Evolutionary conservation across 768 basidiomycete species (phyloP), one percentile per base, ranked within the genome.

Genomic region (Suillus subluteus): DNA sequence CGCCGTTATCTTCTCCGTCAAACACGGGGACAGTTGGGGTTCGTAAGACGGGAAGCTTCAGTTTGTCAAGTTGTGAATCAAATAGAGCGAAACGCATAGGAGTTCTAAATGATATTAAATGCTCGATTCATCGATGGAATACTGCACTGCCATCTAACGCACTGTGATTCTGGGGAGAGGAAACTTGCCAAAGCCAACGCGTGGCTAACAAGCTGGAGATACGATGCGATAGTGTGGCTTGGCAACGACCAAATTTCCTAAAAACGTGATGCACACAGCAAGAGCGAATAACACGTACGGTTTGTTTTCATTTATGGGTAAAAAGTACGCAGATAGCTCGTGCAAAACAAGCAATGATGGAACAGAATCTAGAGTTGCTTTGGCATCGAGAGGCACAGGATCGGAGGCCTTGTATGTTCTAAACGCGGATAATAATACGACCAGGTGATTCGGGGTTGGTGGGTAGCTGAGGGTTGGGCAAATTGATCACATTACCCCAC

Each of bases 241-340:
- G 72, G 63, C 12, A 61, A 62, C 30, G 18, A 43, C 21, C 40
- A 23, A 21, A 11, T 65, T 65, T 68, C 63, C 66, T 61, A 62
- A 48, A 35, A 37, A 50, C 4, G 16, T 43, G 35, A 37, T 35
- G 50, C 38, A 38, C 12, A 40, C 38, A 32, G 37, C n/a, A 40
- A 35, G 54, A 44, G 55, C 50, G 16, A 35, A 40, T 62, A 61
- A 38, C 38, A 70, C 72, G 73, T 66, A 75, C 73, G 70, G 65
- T 37, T 70, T 67, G 16, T 72, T 70, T 67, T 72, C 69, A 56
- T 66, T 66, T 54, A 69, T 71, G 15, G 69, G 59, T 40, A 75
- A 59, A 66, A 90, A 87, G 74, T 88, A 91, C 8, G 78, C 71
- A 3, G 90, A 91, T 0, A 82, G 81, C 67, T 91, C 90, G 59